Evolutionary conservation across 345 rosid species (phyloP).

Genomic region (Lepidium didymum): DNA sequence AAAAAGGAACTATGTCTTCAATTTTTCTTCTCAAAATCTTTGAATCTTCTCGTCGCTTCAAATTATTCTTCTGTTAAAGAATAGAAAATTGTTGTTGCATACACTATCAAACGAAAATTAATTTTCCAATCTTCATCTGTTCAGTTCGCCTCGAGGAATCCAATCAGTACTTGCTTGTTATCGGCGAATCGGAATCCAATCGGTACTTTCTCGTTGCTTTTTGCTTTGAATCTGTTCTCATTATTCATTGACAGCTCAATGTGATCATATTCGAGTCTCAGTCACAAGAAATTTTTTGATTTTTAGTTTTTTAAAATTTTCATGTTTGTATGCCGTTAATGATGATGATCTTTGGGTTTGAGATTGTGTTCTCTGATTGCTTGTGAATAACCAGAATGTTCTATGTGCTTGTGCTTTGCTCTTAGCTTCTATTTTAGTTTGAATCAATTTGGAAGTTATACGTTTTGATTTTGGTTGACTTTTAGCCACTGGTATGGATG

Average conservation of each 20-base stretch:
- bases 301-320: neutral
- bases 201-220: slow-evolving; percentile 5
- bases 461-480: neutral
- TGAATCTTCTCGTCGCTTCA: neutral
- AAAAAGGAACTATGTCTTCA: neutral
- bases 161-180: slow-evolving; percentile 6
- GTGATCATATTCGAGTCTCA: neutral
- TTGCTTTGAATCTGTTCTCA: neutral
- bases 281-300: neutral
- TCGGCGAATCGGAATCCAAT: neutral
- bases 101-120: neutral
- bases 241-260: slow-evolving; percentile 3
- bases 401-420: neutral
- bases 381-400: neutral
- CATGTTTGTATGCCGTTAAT: neutral
- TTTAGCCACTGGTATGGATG: neutral
- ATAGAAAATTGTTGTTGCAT: neutral
- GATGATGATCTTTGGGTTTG: neutral
- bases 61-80: neutral
- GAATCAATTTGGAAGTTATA: neutral
- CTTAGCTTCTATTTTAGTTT: neutral
- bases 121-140: slow-evolving; percentile 7
- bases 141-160: neutral
- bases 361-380: neutral
- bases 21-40: neutral